A percentile compares a stretch with the other conserved stretches of the same genome.
These are phyloP conservation scores for Didymella lethalis DNA, from an alignment of 2,329 filamentous ascomycete genomes.

Conservation along the genomic window DNA sequence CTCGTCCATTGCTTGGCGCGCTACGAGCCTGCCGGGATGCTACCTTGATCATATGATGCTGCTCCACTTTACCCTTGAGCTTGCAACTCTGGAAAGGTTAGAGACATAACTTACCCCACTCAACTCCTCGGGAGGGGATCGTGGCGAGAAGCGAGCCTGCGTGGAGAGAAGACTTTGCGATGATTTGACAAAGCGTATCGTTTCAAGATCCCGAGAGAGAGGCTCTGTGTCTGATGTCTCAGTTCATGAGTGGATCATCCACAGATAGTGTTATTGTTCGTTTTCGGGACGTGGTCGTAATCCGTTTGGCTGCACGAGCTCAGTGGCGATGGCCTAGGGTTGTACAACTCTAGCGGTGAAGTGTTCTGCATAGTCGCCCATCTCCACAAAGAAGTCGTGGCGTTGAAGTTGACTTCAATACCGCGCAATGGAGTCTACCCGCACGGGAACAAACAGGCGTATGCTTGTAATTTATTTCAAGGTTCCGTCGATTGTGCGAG, in stretches of 20 bases:
- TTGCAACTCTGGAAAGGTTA: conserved; percentile 30
- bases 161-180: conserved; percentile 8
- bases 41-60: conserved; percentile 46
- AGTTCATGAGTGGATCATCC: conserved; percentile 19
- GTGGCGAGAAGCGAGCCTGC: conserved; percentile 7
- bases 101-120: conserved; percentile 26
- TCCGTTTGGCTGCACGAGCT: conserved; percentile 27
- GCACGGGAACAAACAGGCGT: conserved; percentile 9
- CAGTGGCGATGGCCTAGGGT: conserved; percentile 34
- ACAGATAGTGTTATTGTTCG: conserved; percentile 8
- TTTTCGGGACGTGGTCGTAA: conserved; percentile 23
- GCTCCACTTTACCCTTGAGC: conserved; percentile 37
- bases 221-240: conserved; percentile 19
- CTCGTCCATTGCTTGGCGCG: conserved; percentile 35
- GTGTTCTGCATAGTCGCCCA: conserved; percentile 14
- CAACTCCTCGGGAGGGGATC: conserved; percentile 8
- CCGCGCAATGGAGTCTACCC: not conserved
- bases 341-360: conserved; percentile 46
- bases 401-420: conserved; percentile 4
- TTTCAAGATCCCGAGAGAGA: conserved; percentile 40
- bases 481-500: not conserved
- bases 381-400: conserved; percentile 14
- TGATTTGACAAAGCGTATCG: conserved; percentile 21
- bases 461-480: conserved; percentile 15
- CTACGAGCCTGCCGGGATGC: conserved; percentile 33